A percentile compares a stretch with the other conserved stretches of the same genome.
phyloP scores from a whole-genome alignment of 2,329 filamentous ascomycete species.

The Leptographium procerum region DNA sequence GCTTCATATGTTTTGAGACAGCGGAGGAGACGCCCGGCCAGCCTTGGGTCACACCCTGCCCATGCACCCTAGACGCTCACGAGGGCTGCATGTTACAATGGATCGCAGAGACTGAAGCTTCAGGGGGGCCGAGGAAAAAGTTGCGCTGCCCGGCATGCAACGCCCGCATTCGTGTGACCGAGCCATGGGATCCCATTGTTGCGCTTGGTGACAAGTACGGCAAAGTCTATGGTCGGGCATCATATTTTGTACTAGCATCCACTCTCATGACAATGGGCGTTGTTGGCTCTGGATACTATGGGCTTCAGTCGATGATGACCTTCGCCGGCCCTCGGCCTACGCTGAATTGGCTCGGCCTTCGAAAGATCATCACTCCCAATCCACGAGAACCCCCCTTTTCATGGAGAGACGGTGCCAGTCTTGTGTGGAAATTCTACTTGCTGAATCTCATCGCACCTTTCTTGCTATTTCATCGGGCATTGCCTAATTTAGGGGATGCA shows the following conservation, averaged over 20 bases:
- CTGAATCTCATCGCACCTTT: constrained; percentile 35
- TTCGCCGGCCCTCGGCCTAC: constrained; percentile 40
- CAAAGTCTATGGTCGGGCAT: constrained; percentile 38
- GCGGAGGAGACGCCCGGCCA: constrained; percentile 35
- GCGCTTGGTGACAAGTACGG: constrained; percentile 51
- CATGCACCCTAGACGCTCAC: constrained; percentile 82
- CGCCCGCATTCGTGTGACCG: constrained; percentile 61
- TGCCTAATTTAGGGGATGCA: constrained; percentile 30
- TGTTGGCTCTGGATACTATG: constrained; percentile 43
- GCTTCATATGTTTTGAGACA: constrained; percentile 54
- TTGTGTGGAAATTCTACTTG: constrained; percentile 17
- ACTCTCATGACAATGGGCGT: constrained; percentile 41
- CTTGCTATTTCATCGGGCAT: constrained; percentile 30
- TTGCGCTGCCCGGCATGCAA: constrained; percentile 88
- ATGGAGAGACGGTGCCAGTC: constrained; percentile 5
- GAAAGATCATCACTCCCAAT: neutral
- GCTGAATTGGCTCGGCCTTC: constrained; percentile 26
- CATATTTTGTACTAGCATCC: constrained; percentile 54
- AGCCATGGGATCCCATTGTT: constrained; percentile 64
- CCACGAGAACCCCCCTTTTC: neutral
- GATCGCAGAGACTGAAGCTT: constrained; percentile 78
- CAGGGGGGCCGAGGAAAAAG: constrained; percentile 45
- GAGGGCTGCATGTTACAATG: constrained; percentile 83
- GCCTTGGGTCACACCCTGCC: constrained; percentile 78
- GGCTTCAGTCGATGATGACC: constrained; percentile 34